Evolutionary conservation across 2,329 filamentous ascomycete species (phyloP).

Genomic region (Monilinia aucupariae): DNA sequence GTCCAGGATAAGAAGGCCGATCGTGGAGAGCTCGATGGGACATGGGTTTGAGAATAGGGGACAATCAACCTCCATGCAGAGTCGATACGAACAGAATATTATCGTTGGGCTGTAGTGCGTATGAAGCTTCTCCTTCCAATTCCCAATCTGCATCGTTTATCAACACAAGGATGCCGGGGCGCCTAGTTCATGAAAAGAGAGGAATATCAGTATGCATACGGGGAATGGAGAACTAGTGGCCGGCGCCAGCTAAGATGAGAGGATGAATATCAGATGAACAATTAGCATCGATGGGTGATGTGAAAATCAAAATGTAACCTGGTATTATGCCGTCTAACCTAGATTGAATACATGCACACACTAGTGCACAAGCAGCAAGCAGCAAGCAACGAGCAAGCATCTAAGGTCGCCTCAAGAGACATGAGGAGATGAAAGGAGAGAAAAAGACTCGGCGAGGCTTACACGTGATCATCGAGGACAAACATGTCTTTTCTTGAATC

Average conservation of each 20-base stretch:
- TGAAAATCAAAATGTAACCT: no score
- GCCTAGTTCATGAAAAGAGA: conserved; percentile 47
- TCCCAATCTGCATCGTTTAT: conserved; percentile 99
- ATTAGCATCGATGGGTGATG: background rate
- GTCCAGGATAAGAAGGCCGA: no score
- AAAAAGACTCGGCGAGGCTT: conserved; percentile 40
- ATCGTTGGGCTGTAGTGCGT: conserved; percentile 75
- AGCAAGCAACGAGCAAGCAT: background rate
- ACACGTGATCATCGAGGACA: conserved; percentile 83
- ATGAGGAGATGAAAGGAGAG: conserved; percentile 20
- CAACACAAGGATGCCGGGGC: conserved; percentile 89
- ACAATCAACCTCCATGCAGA: conserved; percentile 74
- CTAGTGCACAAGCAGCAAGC: background rate
- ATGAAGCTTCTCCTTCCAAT: conserved; percentile 87
- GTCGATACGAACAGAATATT: conserved; percentile 96
- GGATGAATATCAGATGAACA: conserved; percentile 3
- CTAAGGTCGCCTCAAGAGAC: background rate
- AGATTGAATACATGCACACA: background rate
- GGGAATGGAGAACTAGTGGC: background rate
- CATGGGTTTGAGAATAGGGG: background rate
- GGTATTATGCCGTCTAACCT: no score
- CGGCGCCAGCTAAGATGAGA: conserved; percentile 6
- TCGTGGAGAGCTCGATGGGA: no score
- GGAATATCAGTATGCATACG: conserved; percentile 24
- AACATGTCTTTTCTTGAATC: conserved; percentile 84